These are phyloP conservation scores for Arxiozyma bovina DNA, from an alignment of 1,139 yeast genomes.

Conservation along the genomic window DNA sequence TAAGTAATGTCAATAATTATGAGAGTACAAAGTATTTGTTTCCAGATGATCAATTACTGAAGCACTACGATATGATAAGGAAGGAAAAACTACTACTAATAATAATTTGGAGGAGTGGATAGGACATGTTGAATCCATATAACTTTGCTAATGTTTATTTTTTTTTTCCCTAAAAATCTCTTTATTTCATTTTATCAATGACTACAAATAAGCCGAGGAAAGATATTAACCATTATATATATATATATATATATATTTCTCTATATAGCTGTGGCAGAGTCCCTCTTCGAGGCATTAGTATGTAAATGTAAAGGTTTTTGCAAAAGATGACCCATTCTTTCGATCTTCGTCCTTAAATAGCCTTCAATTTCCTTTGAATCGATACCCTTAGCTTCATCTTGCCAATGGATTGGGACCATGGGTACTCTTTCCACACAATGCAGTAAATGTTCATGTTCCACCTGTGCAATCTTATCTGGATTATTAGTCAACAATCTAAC, in stretches of 20 bases:
- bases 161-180: too few relatives aligned
- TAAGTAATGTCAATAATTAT: too few relatives aligned
- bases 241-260: not conserved
- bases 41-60: too few relatives aligned
- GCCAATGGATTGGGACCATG: conserved; percentile 95
- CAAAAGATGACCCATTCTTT: conserved; percentile 91
- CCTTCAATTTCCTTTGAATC: conserved; percentile 83
- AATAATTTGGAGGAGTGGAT: too few relatives aligned
- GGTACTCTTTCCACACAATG: conserved; percentile 68
- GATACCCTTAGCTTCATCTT: conserved; percentile 53
- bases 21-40: too few relatives aligned
- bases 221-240: not conserved
- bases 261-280: conserved; percentile 1
- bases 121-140: too few relatives aligned
- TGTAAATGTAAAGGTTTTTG: conserved; percentile 45
- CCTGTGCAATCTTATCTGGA: conserved; percentile 93
- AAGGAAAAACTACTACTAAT: too few relatives aligned
- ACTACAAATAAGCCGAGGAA: too few relatives aligned
- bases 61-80: too few relatives aligned
- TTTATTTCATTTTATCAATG: too few relatives aligned
- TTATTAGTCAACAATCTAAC: conserved; percentile 84
- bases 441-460: conserved; percentile 31
- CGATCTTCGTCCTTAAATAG: conserved; percentile 85
- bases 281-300: conserved; percentile 7
- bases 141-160: too few relatives aligned